Conservation (phyloP, 805 yeast genomes). For the Yamadazyma olivae region DNA sequence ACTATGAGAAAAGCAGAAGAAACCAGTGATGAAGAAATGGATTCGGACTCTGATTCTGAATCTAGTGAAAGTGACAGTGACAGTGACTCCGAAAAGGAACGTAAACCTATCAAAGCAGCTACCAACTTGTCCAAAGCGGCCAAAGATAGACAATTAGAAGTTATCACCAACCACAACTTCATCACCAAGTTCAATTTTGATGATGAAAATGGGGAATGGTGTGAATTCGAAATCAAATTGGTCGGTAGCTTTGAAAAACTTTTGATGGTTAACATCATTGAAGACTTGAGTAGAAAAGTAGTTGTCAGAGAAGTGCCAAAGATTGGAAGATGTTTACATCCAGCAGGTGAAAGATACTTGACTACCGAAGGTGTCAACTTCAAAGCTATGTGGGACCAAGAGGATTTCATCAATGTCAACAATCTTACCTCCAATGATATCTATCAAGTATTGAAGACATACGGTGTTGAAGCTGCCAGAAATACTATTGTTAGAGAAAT, state of each 20-base stretch:
- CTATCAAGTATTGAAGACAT: conserved; percentile 81
- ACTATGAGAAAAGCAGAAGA: conserved; percentile 82
- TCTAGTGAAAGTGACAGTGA: conserved; percentile 29
- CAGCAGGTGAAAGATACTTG: conserved; percentile 73
- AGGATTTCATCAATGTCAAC: conserved; percentile 86
- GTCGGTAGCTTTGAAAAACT: conserved; percentile 80
- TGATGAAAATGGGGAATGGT: conserved; percentile 86
- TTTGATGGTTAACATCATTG: conserved; percentile 95
- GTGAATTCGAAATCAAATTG: conserved; percentile 81
- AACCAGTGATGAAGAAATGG: conserved; percentile 67
- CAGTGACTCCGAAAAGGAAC: conserved; percentile 26
- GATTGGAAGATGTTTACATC: conserved; percentile 92
- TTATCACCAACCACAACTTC: conserved; percentile 67
- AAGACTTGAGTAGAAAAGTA: conserved; percentile 82
- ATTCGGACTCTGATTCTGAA: conserved; percentile 35
- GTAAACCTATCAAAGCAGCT: conserved; percentile 14
- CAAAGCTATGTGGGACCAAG: conserved; percentile 97
- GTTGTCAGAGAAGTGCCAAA: conserved; percentile 90
- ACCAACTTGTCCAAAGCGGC: conserved; percentile 54
- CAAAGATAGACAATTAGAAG: conserved; percentile 81
- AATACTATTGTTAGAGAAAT: conserved; percentile 95
- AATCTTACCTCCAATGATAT: conserved; percentile 90
- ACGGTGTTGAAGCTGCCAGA: conserved; percentile 99
- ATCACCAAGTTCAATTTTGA: conserved; percentile 85
- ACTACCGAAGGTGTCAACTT: conserved; percentile 98